Conservation (phyloP, 2,329 filamentous ascomycete genomes). For the Truncatella angustata region DNA sequence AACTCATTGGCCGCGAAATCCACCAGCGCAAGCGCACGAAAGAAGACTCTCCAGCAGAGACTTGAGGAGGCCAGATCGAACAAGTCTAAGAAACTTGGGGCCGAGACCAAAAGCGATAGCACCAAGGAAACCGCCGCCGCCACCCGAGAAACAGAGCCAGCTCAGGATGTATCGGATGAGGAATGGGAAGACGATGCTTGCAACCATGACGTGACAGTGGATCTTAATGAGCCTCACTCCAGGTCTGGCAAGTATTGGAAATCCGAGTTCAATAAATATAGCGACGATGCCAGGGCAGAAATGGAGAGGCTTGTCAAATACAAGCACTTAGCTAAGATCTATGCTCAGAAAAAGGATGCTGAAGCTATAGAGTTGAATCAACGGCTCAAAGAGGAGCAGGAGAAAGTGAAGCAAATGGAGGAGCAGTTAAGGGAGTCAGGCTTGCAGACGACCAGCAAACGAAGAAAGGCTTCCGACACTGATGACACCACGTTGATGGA, state of each 20-base stretch:
- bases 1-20: slow-evolving; percentile 19
- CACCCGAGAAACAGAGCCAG: not conserved
- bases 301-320: slow-evolving; percentile 77
- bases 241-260: slow-evolving; percentile 81
- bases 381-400: slow-evolving; percentile 66
- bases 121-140: not conserved
- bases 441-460: slow-evolving; percentile 46
- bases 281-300: slow-evolving; percentile 68
- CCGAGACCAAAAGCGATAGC: slow-evolving; percentile 22
- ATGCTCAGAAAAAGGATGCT: slow-evolving; percentile 73
- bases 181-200: slow-evolving; percentile 54
- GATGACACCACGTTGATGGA: slow-evolving; percentile 48
- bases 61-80: slow-evolving; percentile 26
- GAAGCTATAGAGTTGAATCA: slow-evolving; percentile 66
- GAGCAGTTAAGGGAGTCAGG: slow-evolving; percentile 59
- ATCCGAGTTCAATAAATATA: slow-evolving; percentile 71
- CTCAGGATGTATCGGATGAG: slow-evolving; percentile 32
- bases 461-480: slow-evolving; percentile 36
- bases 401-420: slow-evolving; percentile 64
- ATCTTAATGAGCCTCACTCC: slow-evolving; percentile 71
- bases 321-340: slow-evolving; percentile 76
- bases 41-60: slow-evolving; percentile 26
- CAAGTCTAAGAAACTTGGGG: slow-evolving; percentile 16
- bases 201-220: slow-evolving; percentile 64
- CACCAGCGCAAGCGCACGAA: slow-evolving; percentile 17